Evolutionary conservation across 2,329 filamentous ascomycete genomes (phyloP).

Genomic region (Trichoderma sp.): DNA sequence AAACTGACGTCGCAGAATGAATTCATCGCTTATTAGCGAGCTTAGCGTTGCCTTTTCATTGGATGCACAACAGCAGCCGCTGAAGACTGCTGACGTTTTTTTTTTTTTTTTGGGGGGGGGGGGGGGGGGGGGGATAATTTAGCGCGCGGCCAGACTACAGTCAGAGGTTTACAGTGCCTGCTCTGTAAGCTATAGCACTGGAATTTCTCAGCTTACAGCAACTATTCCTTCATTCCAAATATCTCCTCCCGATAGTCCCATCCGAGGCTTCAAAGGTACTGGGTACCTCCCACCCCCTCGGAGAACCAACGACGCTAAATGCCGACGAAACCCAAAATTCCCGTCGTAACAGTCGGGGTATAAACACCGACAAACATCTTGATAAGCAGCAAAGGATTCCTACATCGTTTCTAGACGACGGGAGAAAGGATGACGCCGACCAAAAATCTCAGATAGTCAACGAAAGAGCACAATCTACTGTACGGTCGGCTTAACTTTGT

Average conservation of each 20-base stretch:
- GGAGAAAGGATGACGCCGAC: neutral
- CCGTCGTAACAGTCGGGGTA: neutral
- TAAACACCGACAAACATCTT: neutral
- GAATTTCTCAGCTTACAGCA: neutral
- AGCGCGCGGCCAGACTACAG: neutral
- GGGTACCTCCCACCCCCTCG: neutral
- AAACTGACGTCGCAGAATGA: neutral
- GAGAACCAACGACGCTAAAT: neutral
- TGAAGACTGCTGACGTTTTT: neutral
- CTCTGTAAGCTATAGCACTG: neutral
- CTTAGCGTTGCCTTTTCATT: neutral
- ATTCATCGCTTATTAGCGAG: neutral
- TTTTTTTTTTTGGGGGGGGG: too few relatives aligned
- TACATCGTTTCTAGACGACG: neutral
- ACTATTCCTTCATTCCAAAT: neutral
- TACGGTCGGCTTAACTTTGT: neutral
- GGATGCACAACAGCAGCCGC: neutral
- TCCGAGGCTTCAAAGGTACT: neutral
- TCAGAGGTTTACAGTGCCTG: neutral
- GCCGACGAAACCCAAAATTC: conserved; percentile 8
- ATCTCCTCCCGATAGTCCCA: neutral
- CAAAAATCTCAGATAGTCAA: neutral
- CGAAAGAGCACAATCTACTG: neutral
- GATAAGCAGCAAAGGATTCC: neutral
- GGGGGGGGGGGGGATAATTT: too few relatives aligned